phyloP scores from a whole-genome alignment of 805 yeast species.

The Myxozyma vanderwaltii region DNA sequence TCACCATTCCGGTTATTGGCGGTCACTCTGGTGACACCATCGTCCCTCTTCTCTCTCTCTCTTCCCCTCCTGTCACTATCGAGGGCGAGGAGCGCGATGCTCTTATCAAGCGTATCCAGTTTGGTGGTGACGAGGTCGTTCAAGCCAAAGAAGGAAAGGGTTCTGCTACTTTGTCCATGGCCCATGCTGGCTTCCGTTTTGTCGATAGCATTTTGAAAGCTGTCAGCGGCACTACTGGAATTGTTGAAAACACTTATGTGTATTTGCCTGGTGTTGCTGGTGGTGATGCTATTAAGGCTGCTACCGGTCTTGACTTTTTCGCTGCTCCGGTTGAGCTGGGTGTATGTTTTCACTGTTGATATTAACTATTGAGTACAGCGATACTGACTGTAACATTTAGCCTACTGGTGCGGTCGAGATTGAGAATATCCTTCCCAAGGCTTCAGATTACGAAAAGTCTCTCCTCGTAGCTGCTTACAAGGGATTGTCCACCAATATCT shows the following conservation, averaged over 20 bases:
- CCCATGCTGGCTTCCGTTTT: slow-evolving; percentile 85
- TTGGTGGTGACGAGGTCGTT: slow-evolving; percentile 96
- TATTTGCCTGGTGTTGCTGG: slow-evolving; percentile 51
- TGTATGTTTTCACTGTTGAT: slow-evolving; percentile 55
- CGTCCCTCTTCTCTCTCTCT: slow-evolving; percentile 72
- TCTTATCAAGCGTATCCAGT: slow-evolving; percentile 87
- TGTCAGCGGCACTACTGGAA: slow-evolving; percentile 22
- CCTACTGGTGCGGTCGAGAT: slow-evolving; percentile 68
- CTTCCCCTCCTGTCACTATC: slow-evolving; percentile 42
- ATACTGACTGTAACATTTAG: slow-evolving; percentile 1
- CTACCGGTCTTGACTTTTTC: slow-evolving; percentile 91
- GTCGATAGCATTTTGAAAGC: slow-evolving; percentile 57
- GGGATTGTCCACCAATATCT: slow-evolving; percentile 84
- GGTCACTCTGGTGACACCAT: slow-evolving; percentile 96
- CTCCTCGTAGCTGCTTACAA: slow-evolving; percentile 81
- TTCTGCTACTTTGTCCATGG: slow-evolving; percentile 95
- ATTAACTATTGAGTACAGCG: too few species aligned
- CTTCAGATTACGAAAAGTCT: slow-evolving; percentile 78
- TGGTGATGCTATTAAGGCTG: slow-evolving; percentile 70
- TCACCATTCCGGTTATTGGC: slow-evolving; percentile 74
- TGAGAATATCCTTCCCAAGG: slow-evolving; percentile 61
- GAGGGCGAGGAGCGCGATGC: slow-evolving; percentile 49
- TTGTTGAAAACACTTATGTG: slow-evolving; percentile 34
- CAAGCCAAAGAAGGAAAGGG: slow-evolving; percentile 94
- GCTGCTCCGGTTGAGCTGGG: slow-evolving; percentile 94